These are phyloP conservation scores for Eucalyptus brandiana DNA, from an alignment of 345 rosid genomes.

Conservation along the genomic window DNA sequence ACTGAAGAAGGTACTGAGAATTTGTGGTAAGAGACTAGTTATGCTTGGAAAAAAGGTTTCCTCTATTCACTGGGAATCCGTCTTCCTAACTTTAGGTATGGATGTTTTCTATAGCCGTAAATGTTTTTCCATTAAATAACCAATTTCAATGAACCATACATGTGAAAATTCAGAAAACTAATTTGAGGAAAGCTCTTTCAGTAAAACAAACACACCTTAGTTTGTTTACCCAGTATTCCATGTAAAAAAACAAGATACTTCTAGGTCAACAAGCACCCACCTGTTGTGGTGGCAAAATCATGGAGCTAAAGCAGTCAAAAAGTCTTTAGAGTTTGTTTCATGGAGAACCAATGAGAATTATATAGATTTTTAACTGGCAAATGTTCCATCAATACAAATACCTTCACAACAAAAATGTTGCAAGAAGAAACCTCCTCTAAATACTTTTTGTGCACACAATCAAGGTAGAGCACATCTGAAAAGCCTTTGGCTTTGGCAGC, in stretches of 20 bases:
- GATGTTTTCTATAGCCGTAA: not conserved
- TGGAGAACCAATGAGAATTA: not conserved
- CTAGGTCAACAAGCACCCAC: not conserved
- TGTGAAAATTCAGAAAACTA: not conserved
- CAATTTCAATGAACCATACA: not conserved
- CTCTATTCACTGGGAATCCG: not conserved
- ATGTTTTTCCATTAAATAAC: not conserved
- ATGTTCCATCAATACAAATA: not conserved
- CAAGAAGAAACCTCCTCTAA: conserved; percentile 94
- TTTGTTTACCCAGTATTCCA: not conserved
- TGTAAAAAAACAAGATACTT: not conserved
- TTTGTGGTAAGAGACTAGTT: not conserved
- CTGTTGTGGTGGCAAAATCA: not conserved
- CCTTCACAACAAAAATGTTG: conserved; percentile 83
- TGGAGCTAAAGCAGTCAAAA: not conserved
- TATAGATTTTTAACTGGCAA: not conserved
- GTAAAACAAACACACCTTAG: not conserved
- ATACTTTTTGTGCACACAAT: conserved; percentile 72
- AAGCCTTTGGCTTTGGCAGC: conserved; percentile 82
- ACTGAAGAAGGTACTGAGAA: not conserved
- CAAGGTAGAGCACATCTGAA: conserved; percentile 90
- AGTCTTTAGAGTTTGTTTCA: not conserved
- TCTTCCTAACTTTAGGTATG: not conserved
- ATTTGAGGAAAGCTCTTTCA: not conserved
- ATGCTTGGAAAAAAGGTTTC: not conserved